Evolutionary conservation across 805 yeast species (phyloP).

Genomic region (Yarrowia sp.): DNA sequence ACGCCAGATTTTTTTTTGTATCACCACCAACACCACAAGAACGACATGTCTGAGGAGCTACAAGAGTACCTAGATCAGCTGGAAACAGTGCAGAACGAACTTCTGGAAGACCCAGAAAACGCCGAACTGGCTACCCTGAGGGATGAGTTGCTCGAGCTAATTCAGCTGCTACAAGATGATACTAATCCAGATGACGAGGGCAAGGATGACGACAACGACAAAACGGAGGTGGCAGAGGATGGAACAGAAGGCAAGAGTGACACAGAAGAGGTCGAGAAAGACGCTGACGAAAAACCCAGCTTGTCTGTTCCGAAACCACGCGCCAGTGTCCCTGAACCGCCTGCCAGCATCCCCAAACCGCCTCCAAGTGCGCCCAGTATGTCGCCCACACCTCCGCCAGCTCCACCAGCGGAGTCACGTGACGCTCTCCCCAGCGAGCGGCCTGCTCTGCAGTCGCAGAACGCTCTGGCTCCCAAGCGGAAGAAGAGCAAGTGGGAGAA

Average conservation of each 20-base stretch:
- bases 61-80: conserved; percentile 24
- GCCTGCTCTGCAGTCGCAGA: conserved; percentile 4
- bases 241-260: not conserved
- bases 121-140: conserved; percentile 11
- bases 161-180: conserved; percentile 25
- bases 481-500: conserved; percentile 24
- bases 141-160: conserved; percentile 25
- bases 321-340: not conserved
- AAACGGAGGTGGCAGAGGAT: not conserved
- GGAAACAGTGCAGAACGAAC: conserved; percentile 19
- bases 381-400: not conserved
- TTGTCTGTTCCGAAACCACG: not conserved
- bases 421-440: not conserved
- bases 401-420: not conserved
- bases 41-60: conserved; percentile 16
- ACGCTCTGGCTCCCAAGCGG: conserved; percentile 4
- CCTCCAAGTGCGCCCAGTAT: not conserved
- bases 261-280: not conserved
- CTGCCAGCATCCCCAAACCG: not conserved
- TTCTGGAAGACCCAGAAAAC: conserved; percentile 19
- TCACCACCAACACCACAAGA: not conserved
- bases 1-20: not conserved
- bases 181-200: conserved; percentile 14
- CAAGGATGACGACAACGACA: not conserved
- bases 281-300: not conserved